phyloP scores from a whole-genome alignment of 1,284 basidiomycete genomes.

The Bjerkandera adusta region DNA sequence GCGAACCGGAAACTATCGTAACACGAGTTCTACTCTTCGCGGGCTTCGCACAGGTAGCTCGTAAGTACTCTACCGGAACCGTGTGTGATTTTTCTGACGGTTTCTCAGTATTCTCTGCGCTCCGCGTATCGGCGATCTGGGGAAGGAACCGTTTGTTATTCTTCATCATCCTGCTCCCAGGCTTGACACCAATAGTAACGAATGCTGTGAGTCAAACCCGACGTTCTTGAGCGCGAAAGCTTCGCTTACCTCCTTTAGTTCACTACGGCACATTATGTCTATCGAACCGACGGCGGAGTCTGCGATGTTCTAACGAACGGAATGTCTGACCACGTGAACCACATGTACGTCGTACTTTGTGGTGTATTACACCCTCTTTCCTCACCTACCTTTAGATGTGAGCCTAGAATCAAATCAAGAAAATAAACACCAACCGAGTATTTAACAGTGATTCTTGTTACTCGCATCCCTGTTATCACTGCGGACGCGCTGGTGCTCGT shows the following conservation, averaged over 20 bases:
- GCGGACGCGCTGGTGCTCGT: constrained; percentile 1
- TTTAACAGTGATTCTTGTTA: background rate
- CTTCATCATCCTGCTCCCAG: background rate
- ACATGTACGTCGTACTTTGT: no score
- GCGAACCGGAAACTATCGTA: background rate
- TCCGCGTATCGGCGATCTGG: constrained; percentile 4
- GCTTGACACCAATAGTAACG: background rate
- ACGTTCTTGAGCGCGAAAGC: background rate
- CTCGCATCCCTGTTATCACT: background rate
- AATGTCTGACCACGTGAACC: no score
- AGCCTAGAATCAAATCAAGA: no score
- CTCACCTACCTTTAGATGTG: no score
- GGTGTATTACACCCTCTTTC: no score
- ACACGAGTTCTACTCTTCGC: no score
- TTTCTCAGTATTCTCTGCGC: background rate
- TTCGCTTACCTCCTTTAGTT: background rate
- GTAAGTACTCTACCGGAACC: background rate
- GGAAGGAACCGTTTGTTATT: constrained; percentile 1
- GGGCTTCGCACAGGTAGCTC: background rate
- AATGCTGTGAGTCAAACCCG: background rate
- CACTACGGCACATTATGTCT: background rate
- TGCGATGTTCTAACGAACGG: no score
- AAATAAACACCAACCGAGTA: no score
- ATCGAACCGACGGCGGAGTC: no score
- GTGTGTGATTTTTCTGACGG: background rate